A percentile compares a stretch with the other conserved stretches of the same genome.
phyloP scores from a whole-genome alignment of 1,139 yeast genomes.

The Scheffersomyces lignicola region DNA sequence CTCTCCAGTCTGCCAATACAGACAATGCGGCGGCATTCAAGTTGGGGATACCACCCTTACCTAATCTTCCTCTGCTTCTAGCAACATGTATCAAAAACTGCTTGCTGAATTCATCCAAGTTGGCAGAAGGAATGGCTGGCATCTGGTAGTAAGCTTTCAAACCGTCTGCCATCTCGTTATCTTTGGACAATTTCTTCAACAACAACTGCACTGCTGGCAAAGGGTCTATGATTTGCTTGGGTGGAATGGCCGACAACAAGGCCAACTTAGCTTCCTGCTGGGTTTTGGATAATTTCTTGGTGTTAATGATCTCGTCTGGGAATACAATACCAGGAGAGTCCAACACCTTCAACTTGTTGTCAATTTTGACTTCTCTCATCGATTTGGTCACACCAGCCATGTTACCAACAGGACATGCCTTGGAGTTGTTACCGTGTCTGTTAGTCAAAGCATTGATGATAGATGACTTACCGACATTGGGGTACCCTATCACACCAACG shows the following conservation, averaged over 20 bases:
- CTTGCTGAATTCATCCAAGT: constrained; percentile 68
- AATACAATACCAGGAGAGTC: constrained; percentile 98
- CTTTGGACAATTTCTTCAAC: constrained; percentile 70
- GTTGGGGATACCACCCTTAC: constrained; percentile 92
- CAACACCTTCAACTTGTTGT: constrained; percentile 80
- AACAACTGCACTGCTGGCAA: constrained; percentile 76
- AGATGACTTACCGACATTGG: constrained; percentile 91
- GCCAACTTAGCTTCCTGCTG: constrained; percentile 88
- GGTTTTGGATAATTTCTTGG: constrained; percentile 47
- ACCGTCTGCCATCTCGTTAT: constrained; percentile 71
- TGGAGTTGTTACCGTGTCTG: constrained; percentile 67
- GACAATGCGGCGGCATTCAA: constrained; percentile 80
- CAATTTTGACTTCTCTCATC: constrained; percentile 88
- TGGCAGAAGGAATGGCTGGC: constrained; percentile 75
- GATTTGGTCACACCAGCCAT: constrained; percentile 97
- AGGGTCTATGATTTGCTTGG: constrained; percentile 84
- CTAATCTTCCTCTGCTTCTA: constrained; percentile 86
- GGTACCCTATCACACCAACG: constrained; percentile 96
- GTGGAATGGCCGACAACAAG: constrained; percentile 85
- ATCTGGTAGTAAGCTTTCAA: constrained; percentile 71
- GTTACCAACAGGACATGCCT: constrained; percentile 95
- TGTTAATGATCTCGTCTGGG: constrained; percentile 62
- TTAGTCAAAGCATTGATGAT: constrained; percentile 87
- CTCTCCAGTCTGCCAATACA: constrained; percentile 94
- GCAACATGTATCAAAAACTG: constrained; percentile 92